Conservation (phyloP, 495 filamentous ascomycete genomes). For the Hypoxylon perforatum region DNA sequence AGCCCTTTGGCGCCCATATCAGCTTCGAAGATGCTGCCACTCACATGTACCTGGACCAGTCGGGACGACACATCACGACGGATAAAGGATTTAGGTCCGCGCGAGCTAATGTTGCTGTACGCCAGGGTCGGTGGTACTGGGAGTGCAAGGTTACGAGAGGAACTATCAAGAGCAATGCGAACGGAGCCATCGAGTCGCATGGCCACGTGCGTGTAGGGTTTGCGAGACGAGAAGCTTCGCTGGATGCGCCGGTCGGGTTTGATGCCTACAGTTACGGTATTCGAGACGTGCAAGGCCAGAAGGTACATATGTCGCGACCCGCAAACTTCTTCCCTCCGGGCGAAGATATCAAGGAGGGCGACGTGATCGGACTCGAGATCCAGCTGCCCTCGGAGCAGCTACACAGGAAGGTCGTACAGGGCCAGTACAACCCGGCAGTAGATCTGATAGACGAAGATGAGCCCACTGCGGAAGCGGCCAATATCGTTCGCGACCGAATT, state of each 20-base stretch:
- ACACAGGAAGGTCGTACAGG: slow-evolving; percentile 88
- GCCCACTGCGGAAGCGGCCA: slow-evolving; percentile 59
- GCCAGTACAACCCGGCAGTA: slow-evolving; percentile 84
- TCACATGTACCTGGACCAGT: slow-evolving; percentile 73
- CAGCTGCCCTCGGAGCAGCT: slow-evolving; percentile 83
- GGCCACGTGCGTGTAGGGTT: slow-evolving; percentile 93
- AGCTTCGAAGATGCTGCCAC: slow-evolving; percentile 92
- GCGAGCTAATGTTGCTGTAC: slow-evolving; percentile 87
- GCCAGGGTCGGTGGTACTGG: slow-evolving; percentile 94
- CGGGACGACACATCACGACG: slow-evolving; percentile 71
- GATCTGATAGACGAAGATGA: slow-evolving; percentile 71
- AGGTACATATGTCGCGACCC: slow-evolving; percentile 91
- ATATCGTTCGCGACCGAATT: slow-evolving; percentile 93
- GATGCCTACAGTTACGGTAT: slow-evolving; percentile 97
- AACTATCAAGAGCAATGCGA: slow-evolving; percentile 54
- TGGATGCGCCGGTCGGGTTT: slow-evolving; percentile 93
- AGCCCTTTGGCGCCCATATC: slow-evolving; percentile 82
- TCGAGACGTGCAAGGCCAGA: slow-evolving; percentile 87
- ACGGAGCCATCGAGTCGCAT: slow-evolving; percentile 53
- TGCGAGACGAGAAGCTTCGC: slow-evolving; percentile 86
- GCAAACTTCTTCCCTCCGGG: slow-evolving; percentile 84
- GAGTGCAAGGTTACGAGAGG: slow-evolving; percentile 88
- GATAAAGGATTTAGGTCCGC: slow-evolving; percentile 86
- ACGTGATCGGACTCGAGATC: slow-evolving; percentile 95
- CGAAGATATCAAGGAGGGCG: slow-evolving; percentile 79